Percentiles rank a stretch among this genome's conserved stretches.
Conservation (phyloP, 208 protist genomes). For the Tetramitus jugosus region DNA sequence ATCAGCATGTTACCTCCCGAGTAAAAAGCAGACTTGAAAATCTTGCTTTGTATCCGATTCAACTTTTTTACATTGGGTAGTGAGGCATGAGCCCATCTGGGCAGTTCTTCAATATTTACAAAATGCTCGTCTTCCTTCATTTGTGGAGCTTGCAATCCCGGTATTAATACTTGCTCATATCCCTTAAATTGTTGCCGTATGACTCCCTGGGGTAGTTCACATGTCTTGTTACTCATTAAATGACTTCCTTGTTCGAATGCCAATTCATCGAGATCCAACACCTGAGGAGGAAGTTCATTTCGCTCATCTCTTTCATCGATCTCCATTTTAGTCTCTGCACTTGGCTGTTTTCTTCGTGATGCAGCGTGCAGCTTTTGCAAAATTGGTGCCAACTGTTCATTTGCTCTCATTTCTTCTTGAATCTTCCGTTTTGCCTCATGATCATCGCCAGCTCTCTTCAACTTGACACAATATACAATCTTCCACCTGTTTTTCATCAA, state of each 20-base stretch:
- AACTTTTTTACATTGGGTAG: constrained; percentile 58
- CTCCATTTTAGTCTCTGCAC: neutral
- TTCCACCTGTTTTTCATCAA: constrained; percentile 37
- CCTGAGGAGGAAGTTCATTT: neutral
- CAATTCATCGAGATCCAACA: constrained; percentile 67
- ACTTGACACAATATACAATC: constrained; percentile 53
- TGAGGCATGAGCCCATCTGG: constrained; percentile 57
- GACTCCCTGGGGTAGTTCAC: constrained; percentile 50
- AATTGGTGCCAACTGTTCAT: constrained; percentile 28
- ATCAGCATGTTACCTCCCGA: constrained; percentile 94
- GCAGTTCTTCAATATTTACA: constrained; percentile 56
- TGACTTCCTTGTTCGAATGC: constrained; percentile 66
- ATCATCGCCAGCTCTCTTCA: constrained; percentile 46
- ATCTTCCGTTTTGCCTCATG: constrained; percentile 48
- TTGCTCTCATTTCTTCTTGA: constrained; percentile 54
- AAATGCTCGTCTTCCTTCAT: constrained; percentile 36
- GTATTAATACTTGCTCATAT: constrained; percentile 55
- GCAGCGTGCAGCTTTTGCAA: constrained; percentile 27
- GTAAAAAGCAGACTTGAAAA: constrained; percentile 84
- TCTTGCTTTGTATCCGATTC: constrained; percentile 90
- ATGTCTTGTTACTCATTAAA: constrained; percentile 69
- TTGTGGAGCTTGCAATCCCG: constrained; percentile 39
- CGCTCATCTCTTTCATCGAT: constrained; percentile 19
- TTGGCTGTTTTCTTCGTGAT: neutral
- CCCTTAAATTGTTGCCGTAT: constrained; percentile 21